Conservation (phyloP, 805 yeast species). For the Cyberlindnera euphorbiiphila region DNA sequence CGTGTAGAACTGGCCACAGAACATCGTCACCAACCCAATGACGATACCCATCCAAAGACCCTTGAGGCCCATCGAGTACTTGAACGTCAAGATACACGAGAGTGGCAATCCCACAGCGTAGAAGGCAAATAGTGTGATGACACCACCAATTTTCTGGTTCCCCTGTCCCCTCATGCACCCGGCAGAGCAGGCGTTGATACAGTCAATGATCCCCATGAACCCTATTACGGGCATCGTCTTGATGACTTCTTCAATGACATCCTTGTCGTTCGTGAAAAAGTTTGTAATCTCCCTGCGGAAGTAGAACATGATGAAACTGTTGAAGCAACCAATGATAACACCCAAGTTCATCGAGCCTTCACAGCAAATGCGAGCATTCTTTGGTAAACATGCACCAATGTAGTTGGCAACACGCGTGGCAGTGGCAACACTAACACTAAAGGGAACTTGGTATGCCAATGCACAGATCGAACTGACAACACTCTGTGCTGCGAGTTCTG, state of each 20-base stretch:
- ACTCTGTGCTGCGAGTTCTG: constrained; percentile 69
- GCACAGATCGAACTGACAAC: constrained; percentile 64
- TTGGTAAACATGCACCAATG: constrained; percentile 53
- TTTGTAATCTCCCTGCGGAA: constrained; percentile 49
- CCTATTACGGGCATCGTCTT: constrained; percentile 61
- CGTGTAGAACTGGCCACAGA: constrained; percentile 44
- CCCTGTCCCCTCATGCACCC: constrained; percentile 87
- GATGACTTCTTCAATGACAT: constrained; percentile 51
- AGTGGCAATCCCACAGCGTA: constrained; percentile 72
- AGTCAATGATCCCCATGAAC: constrained; percentile 64
- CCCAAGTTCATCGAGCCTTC: constrained; percentile 42
- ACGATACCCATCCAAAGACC: constrained; percentile 84
- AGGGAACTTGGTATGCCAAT: constrained; percentile 65
- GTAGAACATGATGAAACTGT: constrained; percentile 46
- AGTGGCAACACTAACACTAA: constrained; percentile 65
- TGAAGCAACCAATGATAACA: constrained; percentile 41
- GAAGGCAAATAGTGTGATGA: constrained; percentile 62
- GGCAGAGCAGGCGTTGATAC: constrained; percentile 69
- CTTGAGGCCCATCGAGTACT: constrained; percentile 40
- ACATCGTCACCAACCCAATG: constrained; percentile 48
- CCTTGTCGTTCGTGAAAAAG: constrained; percentile 58
- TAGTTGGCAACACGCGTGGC: constrained; percentile 71
- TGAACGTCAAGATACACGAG: constrained; percentile 54
- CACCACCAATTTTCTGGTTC: constrained; percentile 72
- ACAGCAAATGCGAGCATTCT: constrained; percentile 43